Conservation (phyloP, 78 protist genomes). For the Chrysochromulina tobinii region DNA sequence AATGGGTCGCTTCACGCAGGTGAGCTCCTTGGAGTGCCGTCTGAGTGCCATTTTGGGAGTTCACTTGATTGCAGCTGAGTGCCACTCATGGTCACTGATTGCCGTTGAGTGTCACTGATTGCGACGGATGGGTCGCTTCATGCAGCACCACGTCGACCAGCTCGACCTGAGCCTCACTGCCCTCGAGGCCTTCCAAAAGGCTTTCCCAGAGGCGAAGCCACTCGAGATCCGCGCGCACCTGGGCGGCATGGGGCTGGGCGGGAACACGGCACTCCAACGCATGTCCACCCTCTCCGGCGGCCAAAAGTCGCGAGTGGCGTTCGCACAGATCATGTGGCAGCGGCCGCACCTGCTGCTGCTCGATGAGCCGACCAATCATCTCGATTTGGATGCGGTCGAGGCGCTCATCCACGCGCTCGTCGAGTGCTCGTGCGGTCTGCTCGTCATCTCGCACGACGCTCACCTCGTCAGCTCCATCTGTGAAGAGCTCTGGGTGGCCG, state of each 20-base stretch:
- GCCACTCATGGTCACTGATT: too few species aligned
- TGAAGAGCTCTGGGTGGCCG: slow-evolving; percentile 11
- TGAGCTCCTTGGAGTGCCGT: too few species aligned
- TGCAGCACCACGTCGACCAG: slow-evolving; percentile 87
- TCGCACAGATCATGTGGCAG: slow-evolving; percentile 64
- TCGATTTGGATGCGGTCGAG: slow-evolving; percentile 14
- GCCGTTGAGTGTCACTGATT: too few species aligned
- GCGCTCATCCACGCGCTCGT: slow-evolving; percentile 63
- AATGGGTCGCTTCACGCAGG: too few species aligned
- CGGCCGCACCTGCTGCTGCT: not conserved
- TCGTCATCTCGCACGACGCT: slow-evolving; percentile 11
- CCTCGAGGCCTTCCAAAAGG: slow-evolving; percentile 71
- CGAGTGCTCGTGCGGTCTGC: slow-evolving; percentile 9
- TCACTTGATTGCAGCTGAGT: too few species aligned
- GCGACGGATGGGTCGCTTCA: slow-evolving; percentile 68
- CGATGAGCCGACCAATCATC: too few species aligned
- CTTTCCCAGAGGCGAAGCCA: slow-evolving; percentile 61
- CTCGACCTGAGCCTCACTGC: slow-evolving; percentile 75
- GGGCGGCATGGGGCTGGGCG: slow-evolving; percentile 79
- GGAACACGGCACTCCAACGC: slow-evolving; percentile 73
- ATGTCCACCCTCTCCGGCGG: slow-evolving; percentile 90
- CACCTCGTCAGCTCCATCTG: slow-evolving; percentile 11
- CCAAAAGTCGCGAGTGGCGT: slow-evolving; percentile 80
- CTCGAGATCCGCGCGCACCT: slow-evolving; percentile 68
- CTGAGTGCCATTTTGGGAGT: too few species aligned